Evolutionary conservation across 1,284 basidiomycete species (phyloP).

Genomic region (Ganoderma lingzhi): DNA sequence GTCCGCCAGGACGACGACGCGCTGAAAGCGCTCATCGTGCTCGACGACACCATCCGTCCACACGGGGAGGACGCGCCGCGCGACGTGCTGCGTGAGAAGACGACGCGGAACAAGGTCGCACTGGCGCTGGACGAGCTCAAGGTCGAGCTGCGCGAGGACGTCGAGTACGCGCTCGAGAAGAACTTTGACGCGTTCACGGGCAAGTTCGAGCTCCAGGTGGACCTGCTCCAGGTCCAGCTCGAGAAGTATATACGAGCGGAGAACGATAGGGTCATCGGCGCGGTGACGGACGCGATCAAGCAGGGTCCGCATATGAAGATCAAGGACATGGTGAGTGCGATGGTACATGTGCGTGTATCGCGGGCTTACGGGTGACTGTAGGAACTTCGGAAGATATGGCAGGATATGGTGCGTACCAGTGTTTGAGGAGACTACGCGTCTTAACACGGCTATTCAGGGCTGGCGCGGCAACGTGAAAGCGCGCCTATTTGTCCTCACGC

Average conservation of each 20-base stretch:
- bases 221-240: slow-evolving; percentile 33
- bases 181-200: slow-evolving; percentile 36
- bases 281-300: slow-evolving; percentile 27
- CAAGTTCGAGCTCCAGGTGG: slow-evolving; percentile 41
- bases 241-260: slow-evolving; percentile 28
- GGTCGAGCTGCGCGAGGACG: slow-evolving; percentile 33
- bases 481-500: slow-evolving; percentile 24
- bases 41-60: slow-evolving; percentile 3
- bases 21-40: slow-evolving; percentile 28
- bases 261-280: slow-evolving; percentile 36
- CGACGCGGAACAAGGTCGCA: neutral
- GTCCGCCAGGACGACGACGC: slow-evolving; percentile 24
- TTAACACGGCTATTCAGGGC: neutral
- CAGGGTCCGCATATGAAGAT: slow-evolving; percentile 38
- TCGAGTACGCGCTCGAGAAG: slow-evolving; percentile 33
- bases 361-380: slow-evolving; percentile 25
- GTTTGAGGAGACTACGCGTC: neutral
- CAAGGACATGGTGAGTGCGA: slow-evolving; percentile 32
- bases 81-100: slow-evolving; percentile 2
- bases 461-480: slow-evolving; percentile 30
- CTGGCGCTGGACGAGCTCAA: slow-evolving; percentile 22
- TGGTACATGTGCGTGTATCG: slow-evolving; percentile 5
- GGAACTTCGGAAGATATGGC: slow-evolving; percentile 38
- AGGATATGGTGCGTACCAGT: slow-evolving; percentile 38
- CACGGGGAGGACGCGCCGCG: neutral